A percentile compares a stretch with the other conserved stretches of the same genome.
Conservation (phyloP, 192 early-diverging fungal genomes). For the Chytriomyces sp. region DNA sequence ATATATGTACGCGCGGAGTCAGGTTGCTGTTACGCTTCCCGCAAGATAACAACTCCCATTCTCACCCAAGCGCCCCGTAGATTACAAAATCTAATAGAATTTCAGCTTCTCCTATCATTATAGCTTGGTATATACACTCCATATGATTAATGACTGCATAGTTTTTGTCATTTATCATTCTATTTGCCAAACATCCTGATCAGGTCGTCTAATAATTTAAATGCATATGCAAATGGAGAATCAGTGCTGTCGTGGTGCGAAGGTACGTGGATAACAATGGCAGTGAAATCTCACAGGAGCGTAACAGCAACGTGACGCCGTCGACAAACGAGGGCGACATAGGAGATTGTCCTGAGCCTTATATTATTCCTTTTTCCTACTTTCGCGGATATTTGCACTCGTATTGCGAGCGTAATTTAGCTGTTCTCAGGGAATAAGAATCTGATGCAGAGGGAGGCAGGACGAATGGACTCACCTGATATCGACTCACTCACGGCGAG, state of each 20-base stretch:
- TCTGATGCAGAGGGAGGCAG: no score
- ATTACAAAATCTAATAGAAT: slow-evolving; percentile 88
- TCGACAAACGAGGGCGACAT: slow-evolving; percentile 4
- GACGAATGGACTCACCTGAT: no score
- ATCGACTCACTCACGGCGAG: no score
- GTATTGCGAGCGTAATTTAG: slow-evolving; percentile 10
- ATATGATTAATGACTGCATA: no score
- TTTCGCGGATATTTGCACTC: slow-evolving; percentile 11
- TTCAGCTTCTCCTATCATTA: slow-evolving; percentile 78
- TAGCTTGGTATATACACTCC: no score
- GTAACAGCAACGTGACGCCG: not conserved
- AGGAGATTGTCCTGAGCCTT: not conserved
- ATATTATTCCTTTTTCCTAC: not conserved
- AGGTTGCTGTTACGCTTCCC: no score
- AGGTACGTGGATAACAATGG: not conserved
- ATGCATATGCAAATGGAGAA: slow-evolving; percentile 10
- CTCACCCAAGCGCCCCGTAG: slow-evolving; percentile 76
- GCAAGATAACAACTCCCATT: slow-evolving; percentile 63
- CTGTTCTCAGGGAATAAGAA: not conserved
- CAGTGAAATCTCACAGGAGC: not conserved
- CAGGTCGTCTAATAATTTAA: slow-evolving; percentile 54
- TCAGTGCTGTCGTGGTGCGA: slow-evolving; percentile 40
- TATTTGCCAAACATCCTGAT: no score
- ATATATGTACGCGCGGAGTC: no score
- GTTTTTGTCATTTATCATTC: no score